These are phyloP conservation scores for Ophiostoma australiae DNA, from an alignment of 2,329 filamentous ascomycete species.

Conservation along the genomic window DNA sequence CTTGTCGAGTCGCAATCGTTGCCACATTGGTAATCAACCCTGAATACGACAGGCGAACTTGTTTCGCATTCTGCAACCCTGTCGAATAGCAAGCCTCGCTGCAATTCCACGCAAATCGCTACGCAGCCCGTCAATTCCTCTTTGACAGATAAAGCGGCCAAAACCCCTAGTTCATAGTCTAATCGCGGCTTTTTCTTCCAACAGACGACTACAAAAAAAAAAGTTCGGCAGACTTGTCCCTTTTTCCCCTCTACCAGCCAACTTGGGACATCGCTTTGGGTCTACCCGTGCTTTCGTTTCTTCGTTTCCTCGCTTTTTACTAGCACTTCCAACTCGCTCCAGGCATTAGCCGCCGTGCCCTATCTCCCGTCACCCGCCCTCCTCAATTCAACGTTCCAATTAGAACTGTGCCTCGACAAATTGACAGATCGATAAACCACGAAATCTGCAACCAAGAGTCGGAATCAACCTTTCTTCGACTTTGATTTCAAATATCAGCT, in stretches of 20 bases:
- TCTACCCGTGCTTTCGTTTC: neutral
- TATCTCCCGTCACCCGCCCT: neutral
- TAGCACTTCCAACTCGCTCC: slow-evolving; percentile 6
- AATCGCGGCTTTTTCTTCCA: neutral
- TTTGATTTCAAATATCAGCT: neutral
- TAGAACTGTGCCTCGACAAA: neutral
- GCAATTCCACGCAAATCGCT: neutral
- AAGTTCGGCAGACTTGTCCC: neutral
- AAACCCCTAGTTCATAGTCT: neutral
- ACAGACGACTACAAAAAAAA: neutral
- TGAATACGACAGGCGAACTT: slow-evolving; percentile 11
- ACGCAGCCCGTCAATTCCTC: neutral
- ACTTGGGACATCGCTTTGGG: neutral
- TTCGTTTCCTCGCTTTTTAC: neutral
- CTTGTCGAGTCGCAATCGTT: slow-evolving; percentile 10
- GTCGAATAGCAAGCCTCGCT: neutral
- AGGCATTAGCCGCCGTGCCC: neutral
- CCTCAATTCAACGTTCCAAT: neutral
- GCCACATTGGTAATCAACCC: slow-evolving; percentile 13
- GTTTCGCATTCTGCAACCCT: slow-evolving; percentile 9
- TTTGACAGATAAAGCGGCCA: neutral
- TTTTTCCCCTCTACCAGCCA: neutral
- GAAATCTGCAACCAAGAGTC: neutral
- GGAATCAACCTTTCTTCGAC: neutral
- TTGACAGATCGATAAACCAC: neutral